Conservation (phyloP, 2,329 filamentous ascomycete species). For the Ascochyta clinopodiicola region DNA sequence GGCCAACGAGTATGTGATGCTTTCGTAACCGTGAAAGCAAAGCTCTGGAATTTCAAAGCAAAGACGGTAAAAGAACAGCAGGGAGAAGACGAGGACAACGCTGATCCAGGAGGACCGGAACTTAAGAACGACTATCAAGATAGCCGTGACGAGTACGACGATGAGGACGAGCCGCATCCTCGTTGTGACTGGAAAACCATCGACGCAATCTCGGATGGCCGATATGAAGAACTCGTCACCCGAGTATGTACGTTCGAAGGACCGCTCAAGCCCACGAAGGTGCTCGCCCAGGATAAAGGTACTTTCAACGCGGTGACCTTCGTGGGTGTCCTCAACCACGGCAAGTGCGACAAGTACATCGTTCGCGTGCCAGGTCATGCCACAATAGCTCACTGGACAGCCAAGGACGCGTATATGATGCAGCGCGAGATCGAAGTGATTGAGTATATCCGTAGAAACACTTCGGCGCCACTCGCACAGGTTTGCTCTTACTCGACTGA, state of each 20-base stretch:
- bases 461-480: conserved; percentile 15
- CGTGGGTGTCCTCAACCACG: background rate
- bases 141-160: too few relatives aligned
- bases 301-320: background rate
- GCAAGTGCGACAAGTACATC: background rate
- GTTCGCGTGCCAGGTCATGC: conserved; percentile 10
- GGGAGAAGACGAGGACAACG: too few relatives aligned
- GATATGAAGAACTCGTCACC: background rate
- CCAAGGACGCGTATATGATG: conserved; percentile 7
- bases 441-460: conserved; percentile 2
- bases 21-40: too few relatives aligned
- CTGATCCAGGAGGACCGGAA: too few relatives aligned
- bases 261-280: background rate
- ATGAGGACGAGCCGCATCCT: background rate
- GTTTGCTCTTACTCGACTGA: conserved; percentile 18
- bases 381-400: conserved; percentile 1
- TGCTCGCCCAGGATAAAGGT: background rate
- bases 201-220: background rate
- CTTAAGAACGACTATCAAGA: too few relatives aligned
- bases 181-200: conserved; percentile 1
- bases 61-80: too few relatives aligned
- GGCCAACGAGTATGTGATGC: too few relatives aligned
- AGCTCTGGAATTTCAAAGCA: too few relatives aligned
- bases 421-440: conserved; percentile 5
- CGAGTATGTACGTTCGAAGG: background rate